Evolutionary conservation across 345 rosid species (phyloP).

Genomic region (Acer yangbiense): DNA sequence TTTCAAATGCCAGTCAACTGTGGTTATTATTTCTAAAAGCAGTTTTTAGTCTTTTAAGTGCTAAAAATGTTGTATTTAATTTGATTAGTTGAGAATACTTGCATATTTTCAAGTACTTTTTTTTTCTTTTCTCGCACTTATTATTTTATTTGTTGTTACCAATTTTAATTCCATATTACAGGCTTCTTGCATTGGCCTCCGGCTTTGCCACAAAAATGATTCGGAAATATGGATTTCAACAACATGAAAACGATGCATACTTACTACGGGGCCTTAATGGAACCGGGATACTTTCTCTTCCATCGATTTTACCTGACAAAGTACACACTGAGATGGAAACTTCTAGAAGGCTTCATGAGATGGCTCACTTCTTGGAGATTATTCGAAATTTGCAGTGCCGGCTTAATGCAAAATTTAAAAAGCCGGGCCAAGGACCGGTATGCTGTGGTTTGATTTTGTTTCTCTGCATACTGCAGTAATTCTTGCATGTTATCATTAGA

Average conservation of each 20-base stretch:
- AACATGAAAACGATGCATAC: conserved; percentile 54
- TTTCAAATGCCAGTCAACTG: conserved; percentile 7
- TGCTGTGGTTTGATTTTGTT: conserved; percentile 29
- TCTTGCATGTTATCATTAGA: conserved; percentile 22
- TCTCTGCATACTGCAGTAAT: not conserved
- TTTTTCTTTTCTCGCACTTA: not conserved
- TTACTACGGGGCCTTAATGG: conserved; percentile 36
- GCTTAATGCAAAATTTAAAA: conserved; percentile 62
- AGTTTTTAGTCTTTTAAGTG: not conserved
- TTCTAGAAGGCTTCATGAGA: conserved; percentile 63
- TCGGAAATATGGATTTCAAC: conserved; percentile 64
- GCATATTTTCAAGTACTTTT: not conserved
- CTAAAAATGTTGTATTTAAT: conserved; percentile 18
- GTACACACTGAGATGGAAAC: conserved; percentile 40
- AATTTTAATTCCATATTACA: conserved; percentile 39
- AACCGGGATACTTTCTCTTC: conserved; percentile 51
- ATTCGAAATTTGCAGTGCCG: conserved; percentile 74
- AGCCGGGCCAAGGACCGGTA: conserved; percentile 70
- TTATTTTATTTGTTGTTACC: conserved; percentile 6
- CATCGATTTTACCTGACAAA: conserved; percentile 42
- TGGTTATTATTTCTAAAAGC: not conserved
- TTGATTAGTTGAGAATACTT: not conserved
- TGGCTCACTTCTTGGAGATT: conserved; percentile 85
- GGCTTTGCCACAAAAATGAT: conserved; percentile 85
- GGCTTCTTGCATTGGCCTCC: conserved; percentile 83